A percentile compares a stretch with the other conserved stretches of the same genome.
These are phyloP conservation scores for Chaetomiaceae sp. DNA, from an alignment of 2,329 filamentous ascomycete genomes.

Conservation along the genomic window DNA sequence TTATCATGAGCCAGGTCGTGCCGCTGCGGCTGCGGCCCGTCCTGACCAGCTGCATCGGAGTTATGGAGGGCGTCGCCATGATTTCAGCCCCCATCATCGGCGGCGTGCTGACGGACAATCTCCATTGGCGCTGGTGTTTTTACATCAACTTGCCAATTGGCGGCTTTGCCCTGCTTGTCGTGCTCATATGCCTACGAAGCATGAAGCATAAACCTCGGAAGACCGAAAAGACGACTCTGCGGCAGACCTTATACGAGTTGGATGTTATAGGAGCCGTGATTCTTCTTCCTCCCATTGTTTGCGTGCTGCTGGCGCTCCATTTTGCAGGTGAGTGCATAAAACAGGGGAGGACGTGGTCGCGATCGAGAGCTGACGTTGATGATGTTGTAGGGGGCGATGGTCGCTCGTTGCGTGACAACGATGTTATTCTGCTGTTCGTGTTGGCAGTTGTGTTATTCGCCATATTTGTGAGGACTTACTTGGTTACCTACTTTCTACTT, in stretches of 20 bases:
- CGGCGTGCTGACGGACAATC: neutral
- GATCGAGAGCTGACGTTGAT: slow-evolving; percentile 5
- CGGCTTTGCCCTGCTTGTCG: neutral
- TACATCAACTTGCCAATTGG: slow-evolving; percentile 8
- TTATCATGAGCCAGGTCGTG: neutral
- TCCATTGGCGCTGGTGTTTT: slow-evolving; percentile 1
- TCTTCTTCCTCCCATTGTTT: slow-evolving; percentile 33
- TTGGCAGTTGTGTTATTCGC: neutral
- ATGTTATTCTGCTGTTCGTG: slow-evolving; percentile 1
- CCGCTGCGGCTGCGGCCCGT: neutral
- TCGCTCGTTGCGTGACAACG: neutral
- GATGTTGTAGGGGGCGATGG: neutral
- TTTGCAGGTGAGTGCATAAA: slow-evolving; percentile 35
- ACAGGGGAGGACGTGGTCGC: slow-evolving; percentile 17
- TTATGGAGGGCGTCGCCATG: neutral
- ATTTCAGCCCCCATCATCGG: neutral
- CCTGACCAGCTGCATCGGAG: neutral
- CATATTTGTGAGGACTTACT: neutral
- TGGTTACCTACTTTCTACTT: neutral
- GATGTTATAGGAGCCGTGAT: neutral
- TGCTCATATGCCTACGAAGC: neutral
- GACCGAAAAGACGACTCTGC: neutral
- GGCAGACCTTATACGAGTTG: neutral
- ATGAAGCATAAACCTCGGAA: neutral
- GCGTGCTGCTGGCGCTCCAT: slow-evolving; percentile 43